Percentiles rank a stretch among this genome's conserved stretches.
Evolutionary conservation across 805 yeast species (phyloP).

Genomic region (Yarrowia alimentaria): DNA sequence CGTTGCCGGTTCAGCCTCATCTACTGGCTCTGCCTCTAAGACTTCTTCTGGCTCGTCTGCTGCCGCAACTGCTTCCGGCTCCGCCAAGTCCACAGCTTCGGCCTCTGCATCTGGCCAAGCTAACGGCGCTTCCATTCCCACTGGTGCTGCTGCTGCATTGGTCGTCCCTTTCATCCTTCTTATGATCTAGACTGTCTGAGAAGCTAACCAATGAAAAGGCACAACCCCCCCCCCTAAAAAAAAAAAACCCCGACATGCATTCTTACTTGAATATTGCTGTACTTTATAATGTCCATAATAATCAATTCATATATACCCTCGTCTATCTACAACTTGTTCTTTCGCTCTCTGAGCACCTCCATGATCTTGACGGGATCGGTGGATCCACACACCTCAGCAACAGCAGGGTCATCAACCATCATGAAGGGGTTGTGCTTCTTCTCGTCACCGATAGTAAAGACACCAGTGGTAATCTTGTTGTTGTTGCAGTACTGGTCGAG

Average conservation of each 20-base stretch:
- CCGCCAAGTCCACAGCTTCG: too few species aligned
- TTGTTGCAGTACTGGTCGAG: conserved; percentile 52
- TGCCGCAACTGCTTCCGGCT: conserved; percentile 1
- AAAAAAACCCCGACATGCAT: too few species aligned
- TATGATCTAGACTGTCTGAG: background rate
- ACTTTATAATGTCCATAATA: too few species aligned
- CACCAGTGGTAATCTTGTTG: conserved; percentile 80
- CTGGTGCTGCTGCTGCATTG: conserved; percentile 4
- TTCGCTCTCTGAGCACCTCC: conserved; percentile 71
- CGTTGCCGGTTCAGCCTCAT: too few species aligned
- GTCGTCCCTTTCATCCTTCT: conserved; percentile 7
- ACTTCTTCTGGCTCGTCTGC: background rate
- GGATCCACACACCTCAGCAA: conserved; percentile 53
- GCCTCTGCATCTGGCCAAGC: too few species aligned
- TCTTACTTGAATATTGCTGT: too few species aligned
- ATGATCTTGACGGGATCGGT: conserved; percentile 56
- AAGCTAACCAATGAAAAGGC: too few species aligned
- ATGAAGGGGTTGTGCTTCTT: conserved; percentile 82
- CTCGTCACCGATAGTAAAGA: conserved; percentile 82
- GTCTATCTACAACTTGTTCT: conserved; percentile 48
- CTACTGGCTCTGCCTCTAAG: too few species aligned
- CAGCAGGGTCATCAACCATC: conserved; percentile 65
- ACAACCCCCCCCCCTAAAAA: too few species aligned
- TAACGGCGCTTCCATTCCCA: background rate
- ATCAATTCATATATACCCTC: background rate